Base-by-base conservation (phyloP, 2,329 filamentous ascomycete species). In the Atkinsonella texensis region DNA sequence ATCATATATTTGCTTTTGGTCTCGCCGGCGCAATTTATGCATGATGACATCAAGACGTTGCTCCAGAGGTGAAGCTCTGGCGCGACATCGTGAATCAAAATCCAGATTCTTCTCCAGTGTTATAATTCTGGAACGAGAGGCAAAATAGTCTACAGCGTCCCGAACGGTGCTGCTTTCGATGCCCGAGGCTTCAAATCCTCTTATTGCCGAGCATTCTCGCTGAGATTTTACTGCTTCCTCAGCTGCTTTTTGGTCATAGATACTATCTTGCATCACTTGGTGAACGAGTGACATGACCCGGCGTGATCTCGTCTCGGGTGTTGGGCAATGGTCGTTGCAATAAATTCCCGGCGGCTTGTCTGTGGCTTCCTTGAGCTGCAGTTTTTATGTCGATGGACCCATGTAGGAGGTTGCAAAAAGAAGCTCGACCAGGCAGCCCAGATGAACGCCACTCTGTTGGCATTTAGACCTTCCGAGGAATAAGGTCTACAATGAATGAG, bases 61-160 rank as follows among this genome's bases (percentile, higher is more conserved):
- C 58, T 77, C 73, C 8, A 63, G 57, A 0, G 56, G 9, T 3
- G 65, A 63, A 3, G 70, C 67, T 6, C 57, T 52, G 5, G 43
- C 40, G 20, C 61, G 63, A 56, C 68, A 71, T 6, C 49, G 52
- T 49, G 65, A 61, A 54, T 74, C 73, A 57, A 75, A 76, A 2
- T 63, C 65, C 5, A 73, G 55, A 3, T 58, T 58, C 7, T 56
- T 59, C 54, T 76, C 72, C 2, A 60, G 57, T 3, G 39, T 35
- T 12, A 45, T 10, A 13, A 54, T 8, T 31, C 11, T n/a, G 9
- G 23, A 17, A 12, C 42, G 48, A 11, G n/a, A 28, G 1, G 31
- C 44, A 11, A 50, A 50, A 28, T 53, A 53, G 4, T 42, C 31
- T 50, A 13, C 38, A 17, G 20, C 15, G 17, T 43, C 48, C 40